Conservation (phyloP, 2,329 filamentous ascomycete species). For the Sarocladium oryzae region DNA sequence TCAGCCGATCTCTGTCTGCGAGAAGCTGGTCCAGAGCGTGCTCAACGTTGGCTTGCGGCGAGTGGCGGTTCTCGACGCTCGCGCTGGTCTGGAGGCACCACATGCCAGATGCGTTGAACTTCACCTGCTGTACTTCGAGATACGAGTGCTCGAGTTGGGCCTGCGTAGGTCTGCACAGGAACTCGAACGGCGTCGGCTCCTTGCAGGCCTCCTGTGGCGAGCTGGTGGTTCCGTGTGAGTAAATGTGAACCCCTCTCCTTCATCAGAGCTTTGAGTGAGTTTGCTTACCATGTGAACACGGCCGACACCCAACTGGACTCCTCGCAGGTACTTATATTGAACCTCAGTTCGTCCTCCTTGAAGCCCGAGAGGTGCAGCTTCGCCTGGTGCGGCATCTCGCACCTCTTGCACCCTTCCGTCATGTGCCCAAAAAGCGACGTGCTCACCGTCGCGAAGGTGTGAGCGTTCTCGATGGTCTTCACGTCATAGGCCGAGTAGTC, state of each 20-base stretch:
- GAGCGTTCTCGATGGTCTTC: not conserved
- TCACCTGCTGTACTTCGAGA: not conserved
- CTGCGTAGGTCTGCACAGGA: not conserved
- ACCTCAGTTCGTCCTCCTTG: not conserved
- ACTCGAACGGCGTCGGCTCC: not conserved
- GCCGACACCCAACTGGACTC: not conserved
- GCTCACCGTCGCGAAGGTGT: not conserved
- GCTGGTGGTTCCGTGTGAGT: not conserved
- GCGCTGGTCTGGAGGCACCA: not conserved
- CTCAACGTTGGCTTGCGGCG: not conserved
- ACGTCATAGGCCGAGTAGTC: not conserved
- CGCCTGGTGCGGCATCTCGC: not conserved
- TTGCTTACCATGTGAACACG: not conserved
- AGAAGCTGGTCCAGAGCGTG: not conserved
- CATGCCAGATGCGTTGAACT: not conserved
- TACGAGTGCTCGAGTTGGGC: not conserved
- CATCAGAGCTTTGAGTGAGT: not conserved
- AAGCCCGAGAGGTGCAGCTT: slow-evolving; percentile 1
- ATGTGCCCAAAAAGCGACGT: not conserved
- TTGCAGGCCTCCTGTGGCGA: not conserved
- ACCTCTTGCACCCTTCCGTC: not conserved
- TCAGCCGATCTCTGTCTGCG: slow-evolving; percentile 1
- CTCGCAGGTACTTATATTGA: not conserved
- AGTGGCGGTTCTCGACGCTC: no score
- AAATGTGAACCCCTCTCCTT: no score